Evolutionary conservation across 176 grass and related monocot species (phyloP).

Genomic region (Avena insularis): DNA sequence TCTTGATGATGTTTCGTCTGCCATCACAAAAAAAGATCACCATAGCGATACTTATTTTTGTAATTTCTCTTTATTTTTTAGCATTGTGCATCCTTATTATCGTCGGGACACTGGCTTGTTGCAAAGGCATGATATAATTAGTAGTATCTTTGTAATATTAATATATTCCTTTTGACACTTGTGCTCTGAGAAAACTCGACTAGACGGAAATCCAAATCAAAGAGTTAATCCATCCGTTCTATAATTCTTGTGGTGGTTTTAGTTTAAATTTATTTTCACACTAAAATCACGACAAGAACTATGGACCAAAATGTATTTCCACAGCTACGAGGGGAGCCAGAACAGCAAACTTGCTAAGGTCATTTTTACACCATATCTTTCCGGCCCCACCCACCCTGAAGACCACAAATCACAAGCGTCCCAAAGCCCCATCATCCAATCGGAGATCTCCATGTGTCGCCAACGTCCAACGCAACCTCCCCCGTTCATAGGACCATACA

Average conservation of each 20-base stretch:
- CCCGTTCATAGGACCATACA: conserved; percentile 45
- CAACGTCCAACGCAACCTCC: conserved; percentile 6
- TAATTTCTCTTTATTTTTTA: no score
- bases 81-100: no score
- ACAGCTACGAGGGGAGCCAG: neutral
- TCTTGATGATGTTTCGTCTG: no score
- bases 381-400: conserved; percentile 23
- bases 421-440: conserved; percentile 48
- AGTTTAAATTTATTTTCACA: no score
- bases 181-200: neutral
- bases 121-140: no score
- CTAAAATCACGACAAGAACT: no score
- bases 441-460: conserved; percentile 51
- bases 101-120: no score
- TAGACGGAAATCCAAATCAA: neutral
- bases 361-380: conserved; percentile 53
- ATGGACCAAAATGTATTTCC: conserved; percentile 1
- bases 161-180: neutral
- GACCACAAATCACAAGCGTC: conserved; percentile 38
- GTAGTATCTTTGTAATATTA: no score
- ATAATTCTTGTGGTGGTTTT: no score
- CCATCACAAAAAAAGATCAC: no score
- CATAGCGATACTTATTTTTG: no score
- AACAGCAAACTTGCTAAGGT: conserved; percentile 37
- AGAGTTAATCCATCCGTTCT: no score